phyloP scores from a whole-genome alignment of 345 rosid genomes.

The Mallotus nudiflorus region DNA sequence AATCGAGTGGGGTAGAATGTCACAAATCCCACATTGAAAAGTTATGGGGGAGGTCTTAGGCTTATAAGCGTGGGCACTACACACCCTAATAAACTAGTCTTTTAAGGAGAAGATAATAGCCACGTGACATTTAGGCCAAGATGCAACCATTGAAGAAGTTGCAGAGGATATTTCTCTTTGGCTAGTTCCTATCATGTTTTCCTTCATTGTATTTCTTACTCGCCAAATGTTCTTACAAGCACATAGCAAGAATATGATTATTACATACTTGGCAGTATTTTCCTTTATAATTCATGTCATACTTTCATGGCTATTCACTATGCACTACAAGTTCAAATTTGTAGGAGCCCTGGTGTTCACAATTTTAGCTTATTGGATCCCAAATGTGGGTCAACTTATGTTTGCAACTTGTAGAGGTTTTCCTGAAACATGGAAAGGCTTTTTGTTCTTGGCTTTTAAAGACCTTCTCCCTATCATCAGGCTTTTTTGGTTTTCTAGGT shows the following conservation, averaged over 20 bases:
- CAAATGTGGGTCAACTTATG: conserved; percentile 65
- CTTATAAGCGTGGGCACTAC: too few species aligned
- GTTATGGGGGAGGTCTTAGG: too few species aligned
- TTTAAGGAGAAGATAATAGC: too few species aligned
- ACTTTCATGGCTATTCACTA: conserved; percentile 65
- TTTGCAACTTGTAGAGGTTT: conserved; percentile 65
- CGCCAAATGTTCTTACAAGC: conserved; percentile 86
- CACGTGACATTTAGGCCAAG: too few species aligned
- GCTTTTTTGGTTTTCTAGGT: conserved; percentile 71
- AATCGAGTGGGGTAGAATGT: too few species aligned
- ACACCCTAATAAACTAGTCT: too few species aligned
- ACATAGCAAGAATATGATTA: conserved; percentile 73
- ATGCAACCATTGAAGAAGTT: conserved; percentile 40
- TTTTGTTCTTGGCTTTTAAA: conserved; percentile 54
- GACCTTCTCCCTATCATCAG: conserved; percentile 66
- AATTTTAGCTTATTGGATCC: conserved; percentile 67
- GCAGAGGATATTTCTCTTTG: conserved; percentile 49
- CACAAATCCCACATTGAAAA: too few species aligned
- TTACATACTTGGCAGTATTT: conserved; percentile 57
- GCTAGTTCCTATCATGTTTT: conserved; percentile 49
- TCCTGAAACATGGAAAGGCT: conserved; percentile 68
- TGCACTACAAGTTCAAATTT: conserved; percentile 51
- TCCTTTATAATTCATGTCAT: conserved; percentile 46
- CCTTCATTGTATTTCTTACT: conserved; percentile 49
- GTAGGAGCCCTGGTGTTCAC: conserved; percentile 66